Base-by-base conservation (phyloP, 306 rosid species). In the Prunus mongolica region DNA sequence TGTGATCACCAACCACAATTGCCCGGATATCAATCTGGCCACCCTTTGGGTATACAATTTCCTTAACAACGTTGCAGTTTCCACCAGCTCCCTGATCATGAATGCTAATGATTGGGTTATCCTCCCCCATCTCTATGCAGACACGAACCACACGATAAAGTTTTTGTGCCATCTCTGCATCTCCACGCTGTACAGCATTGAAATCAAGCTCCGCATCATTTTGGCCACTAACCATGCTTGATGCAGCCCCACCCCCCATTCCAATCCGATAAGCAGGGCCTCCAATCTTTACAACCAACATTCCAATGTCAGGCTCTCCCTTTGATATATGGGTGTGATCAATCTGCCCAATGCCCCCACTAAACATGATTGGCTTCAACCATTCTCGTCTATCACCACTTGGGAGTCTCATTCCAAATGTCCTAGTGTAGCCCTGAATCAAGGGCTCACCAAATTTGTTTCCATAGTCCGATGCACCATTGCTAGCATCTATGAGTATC, bases 21-120 rank as follows among this genome's bases (percentile, higher is more conserved):
- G 91, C 80, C 14, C 96, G 87, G 10, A 92, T 79, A 81, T 92
- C 91, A 30, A 90, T 93, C 84, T 88, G 86, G 54, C 96, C 98
- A 65, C 94, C 97, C 76, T 87, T 82, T 2, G 96, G 97, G 65
- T 87, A 89, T 78, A 93, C 90, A 47, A 90, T 93, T 76, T 93
- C 98, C 87, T 93, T 93, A 13, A 93, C 98, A 62, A 93, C 98
- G 64, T 93, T 90, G 71, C 96, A 93, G 81, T 93, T 93, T 75
- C 98, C 98, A 75, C 98, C 96, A 74, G 98, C 98, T 70, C 98
- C 98, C 71, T 93, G 96, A 71, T 93, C 98, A 84, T 93, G 98
- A 84, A 91, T 93, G 83, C 98, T 91, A 58, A 93, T 81, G 61
- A 93, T 93, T 3, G 98, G 97, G 76, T 93, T 93, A 70, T 82